Evolutionary conservation across 2,329 filamentous ascomycete species (phyloP), one percentile per base, ranked within the genome.

Genomic region (Botrytis galanthina): DNA sequence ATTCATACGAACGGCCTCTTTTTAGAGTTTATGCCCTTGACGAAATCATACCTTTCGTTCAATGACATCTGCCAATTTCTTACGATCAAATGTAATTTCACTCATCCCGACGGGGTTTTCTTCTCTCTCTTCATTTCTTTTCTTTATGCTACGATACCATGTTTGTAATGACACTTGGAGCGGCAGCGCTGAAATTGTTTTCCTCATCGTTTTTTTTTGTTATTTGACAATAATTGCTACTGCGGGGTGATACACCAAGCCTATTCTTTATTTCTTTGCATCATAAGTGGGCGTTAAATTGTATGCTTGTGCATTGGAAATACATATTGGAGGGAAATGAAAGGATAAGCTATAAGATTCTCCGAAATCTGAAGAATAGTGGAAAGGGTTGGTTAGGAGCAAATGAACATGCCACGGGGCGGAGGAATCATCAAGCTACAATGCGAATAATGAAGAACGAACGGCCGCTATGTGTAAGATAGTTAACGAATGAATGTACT

Each of bases 81-180:
- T 16, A 42, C 35, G n/a, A 68, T 7, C 22, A 66, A 26, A 48
- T 48, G 32, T 26, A 66, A 68, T 68, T 16, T 18, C 42, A 48
- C 69, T 64, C n/a, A 29, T 64, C 29, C 32, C 16, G 29, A 51
- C 42, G 42, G 42, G 63, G 3, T 18, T 22, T 18, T 32, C 51
- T 39, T 32, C 4, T 26, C 39, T 16, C 22, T 63, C 12, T 26
- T 51, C 14, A n/a, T n/a, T 29, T 18, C 5, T 4, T 46, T 71
- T n/a, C 35, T 71, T 54, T 12, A 67, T 59, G 61, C 70, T n/a
- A 62, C 57, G 37, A 72, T 68, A 67, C 46, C 70, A 59, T 68
- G n/a, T 54, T 71, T 62, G 32, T 59, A 37, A 67, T 26, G 69
- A 51, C 22, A 67, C 37, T 7, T 57, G n/a, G 46, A 59, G 46